Conservation (phyloP, 2,329 filamentous ascomycete species). For the Fusarium pilosicola region DNA sequence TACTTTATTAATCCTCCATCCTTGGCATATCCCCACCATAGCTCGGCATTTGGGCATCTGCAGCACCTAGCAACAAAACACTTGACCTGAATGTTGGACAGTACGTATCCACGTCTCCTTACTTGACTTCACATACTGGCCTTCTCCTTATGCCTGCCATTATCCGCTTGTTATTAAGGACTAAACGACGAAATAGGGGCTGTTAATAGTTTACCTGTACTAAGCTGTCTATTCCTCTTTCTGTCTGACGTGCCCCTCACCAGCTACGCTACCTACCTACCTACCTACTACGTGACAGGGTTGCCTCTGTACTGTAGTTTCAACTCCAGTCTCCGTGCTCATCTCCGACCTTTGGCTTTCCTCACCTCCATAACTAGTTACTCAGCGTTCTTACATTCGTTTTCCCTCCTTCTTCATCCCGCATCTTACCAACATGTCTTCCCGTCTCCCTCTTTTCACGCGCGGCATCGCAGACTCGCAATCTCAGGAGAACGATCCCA, state of each 20-base stretch:
- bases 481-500: constrained; percentile 66
- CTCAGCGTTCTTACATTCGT: constrained; percentile 26
- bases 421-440: constrained; percentile 57
- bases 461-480: constrained; percentile 70
- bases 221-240: constrained; percentile 31
- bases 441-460: constrained; percentile 68
- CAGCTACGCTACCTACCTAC: constrained; percentile 7
- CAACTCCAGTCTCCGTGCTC: constrained; percentile 23
- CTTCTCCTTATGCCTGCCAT: not conserved
- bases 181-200: constrained; percentile 9
- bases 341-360: constrained; percentile 14
- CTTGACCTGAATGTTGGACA: not conserved
- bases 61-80: not conserved
- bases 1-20: not conserved
- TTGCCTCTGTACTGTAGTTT: constrained; percentile 14
- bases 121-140: not conserved
- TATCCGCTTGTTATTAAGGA: not conserved
- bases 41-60: constrained; percentile 3
- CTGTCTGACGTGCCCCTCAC: constrained; percentile 41
- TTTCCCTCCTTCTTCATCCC: not conserved
- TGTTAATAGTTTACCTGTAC: constrained; percentile 5
- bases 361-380: not conserved
- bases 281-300: constrained; percentile 9
- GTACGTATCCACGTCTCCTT: not conserved
- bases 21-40: constrained; percentile 12